phyloP scores from a whole-genome alignment of 768 basidiomycete genomes.

The Boletus vermiculosoides region DNA sequence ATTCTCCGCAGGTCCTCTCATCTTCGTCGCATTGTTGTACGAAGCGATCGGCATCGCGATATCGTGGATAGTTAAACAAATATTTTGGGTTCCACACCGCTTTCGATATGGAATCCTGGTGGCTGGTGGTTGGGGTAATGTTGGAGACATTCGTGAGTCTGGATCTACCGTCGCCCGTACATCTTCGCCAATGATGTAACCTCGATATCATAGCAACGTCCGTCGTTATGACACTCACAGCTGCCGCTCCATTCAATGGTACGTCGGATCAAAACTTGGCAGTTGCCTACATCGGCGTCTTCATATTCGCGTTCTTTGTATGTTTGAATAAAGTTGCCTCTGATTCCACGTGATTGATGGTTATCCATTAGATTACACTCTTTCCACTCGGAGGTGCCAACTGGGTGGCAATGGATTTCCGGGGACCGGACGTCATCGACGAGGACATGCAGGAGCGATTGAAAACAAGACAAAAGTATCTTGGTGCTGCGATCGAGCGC shows the following conservation, averaged over 20 bases:
- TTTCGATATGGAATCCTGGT: conserved; percentile 70
- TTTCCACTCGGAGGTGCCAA: conserved; percentile 62
- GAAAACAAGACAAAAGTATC: conserved; percentile 34
- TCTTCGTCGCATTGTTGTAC: conserved; percentile 61
- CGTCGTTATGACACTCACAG: conserved; percentile 62
- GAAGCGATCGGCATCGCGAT: conserved; percentile 52
- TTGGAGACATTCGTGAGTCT: conserved; percentile 64
- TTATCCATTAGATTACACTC: conserved; percentile 48
- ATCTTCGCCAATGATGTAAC: neutral
- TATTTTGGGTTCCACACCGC: conserved; percentile 78
- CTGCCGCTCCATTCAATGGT: conserved; percentile 60
- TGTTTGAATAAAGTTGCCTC: conserved; percentile 11
- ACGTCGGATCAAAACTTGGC: conserved; percentile 56
- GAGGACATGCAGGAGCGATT: conserved; percentile 53
- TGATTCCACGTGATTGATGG: neutral
- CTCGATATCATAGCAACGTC: conserved; percentile 49
- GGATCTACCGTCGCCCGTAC: neutral
- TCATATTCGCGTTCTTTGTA: conserved; percentile 61
- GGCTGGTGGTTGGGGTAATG: conserved; percentile 69
- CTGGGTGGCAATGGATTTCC: conserved; percentile 60
- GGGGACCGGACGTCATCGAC: conserved; percentile 58
- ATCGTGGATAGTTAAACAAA: conserved; percentile 53
- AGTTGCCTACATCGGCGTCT: conserved; percentile 63
- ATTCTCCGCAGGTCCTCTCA: conserved; percentile 50
- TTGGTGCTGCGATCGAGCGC: conserved; percentile 13